Evolutionary conservation across 2,329 filamentous ascomycete species (phyloP).

Genomic region (Tolypocladium endophyticum): DNA sequence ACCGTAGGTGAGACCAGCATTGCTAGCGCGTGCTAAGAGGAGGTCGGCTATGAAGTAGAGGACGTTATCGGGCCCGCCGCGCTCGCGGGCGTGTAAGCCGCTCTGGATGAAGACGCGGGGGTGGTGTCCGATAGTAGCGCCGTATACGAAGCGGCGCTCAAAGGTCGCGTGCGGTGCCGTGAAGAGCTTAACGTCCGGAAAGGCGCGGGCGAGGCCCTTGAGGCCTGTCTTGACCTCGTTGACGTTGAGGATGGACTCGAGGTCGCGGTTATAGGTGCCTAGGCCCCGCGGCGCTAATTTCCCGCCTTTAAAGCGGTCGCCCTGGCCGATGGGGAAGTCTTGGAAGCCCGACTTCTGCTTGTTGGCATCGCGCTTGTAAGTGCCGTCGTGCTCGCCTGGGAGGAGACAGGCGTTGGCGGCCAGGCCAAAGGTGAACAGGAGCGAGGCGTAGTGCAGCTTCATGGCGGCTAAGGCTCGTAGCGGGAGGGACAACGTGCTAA

Average conservation of each 20-base stretch:
- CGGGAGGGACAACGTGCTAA: background rate
- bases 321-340: slow-evolving; percentile 26
- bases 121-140: slow-evolving; percentile 30
- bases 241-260: slow-evolving; percentile 33
- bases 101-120: slow-evolving; percentile 42
- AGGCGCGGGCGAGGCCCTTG: slow-evolving; percentile 27
- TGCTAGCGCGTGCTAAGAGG: slow-evolving; percentile 39
- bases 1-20: slow-evolving; percentile 40
- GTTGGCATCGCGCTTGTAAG: background rate
- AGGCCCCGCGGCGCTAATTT: slow-evolving; percentile 20
- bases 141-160: slow-evolving; percentile 28
- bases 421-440: slow-evolving; percentile 10
- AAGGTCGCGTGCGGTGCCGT: slow-evolving; percentile 31
- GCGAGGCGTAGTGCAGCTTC: slow-evolving; percentile 13
- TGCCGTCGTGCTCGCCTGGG: slow-evolving; percentile 20
- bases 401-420: slow-evolving; percentile 23
- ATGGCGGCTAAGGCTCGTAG: slow-evolving; percentile 7
- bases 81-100: slow-evolving; percentile 47
- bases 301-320: slow-evolving; percentile 32
- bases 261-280: slow-evolving; percentile 21
- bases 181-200: slow-evolving; percentile 27
- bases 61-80: slow-evolving; percentile 44
- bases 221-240: slow-evolving; percentile 33
- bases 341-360: slow-evolving; percentile 1
- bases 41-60: slow-evolving; percentile 49